These are phyloP conservation scores for Phanerochaete carnosa DNA, from an alignment of 768 basidiomycete species.

Conservation along the genomic window DNA sequence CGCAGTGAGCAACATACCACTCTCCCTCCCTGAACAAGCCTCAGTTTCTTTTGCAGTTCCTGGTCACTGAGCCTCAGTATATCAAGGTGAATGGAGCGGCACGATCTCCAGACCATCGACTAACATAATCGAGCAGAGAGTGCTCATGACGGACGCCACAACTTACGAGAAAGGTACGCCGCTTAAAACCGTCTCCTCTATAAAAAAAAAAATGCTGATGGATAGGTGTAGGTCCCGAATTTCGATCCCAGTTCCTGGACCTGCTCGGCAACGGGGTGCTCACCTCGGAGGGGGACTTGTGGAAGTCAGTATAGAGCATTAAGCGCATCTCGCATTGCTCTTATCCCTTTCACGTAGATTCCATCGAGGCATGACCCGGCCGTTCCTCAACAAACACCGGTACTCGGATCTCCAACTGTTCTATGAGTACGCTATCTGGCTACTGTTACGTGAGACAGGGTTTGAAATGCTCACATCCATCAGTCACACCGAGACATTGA, in stretches of 20 bases:
- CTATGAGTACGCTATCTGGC: too few species aligned
- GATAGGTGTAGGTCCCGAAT: constrained; percentile 9
- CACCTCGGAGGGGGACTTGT: constrained; percentile 39
- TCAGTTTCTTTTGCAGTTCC: constrained; percentile 27
- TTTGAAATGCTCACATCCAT: background rate
- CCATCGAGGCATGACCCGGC: constrained; percentile 40
- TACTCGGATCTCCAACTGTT: constrained; percentile 40
- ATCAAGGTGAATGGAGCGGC: constrained; percentile 31
- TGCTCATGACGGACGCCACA: constrained; percentile 35
- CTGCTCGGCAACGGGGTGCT: constrained; percentile 35
- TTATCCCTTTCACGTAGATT: constrained; percentile 30
- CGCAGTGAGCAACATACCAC: background rate
- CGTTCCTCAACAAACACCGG: constrained; percentile 39
- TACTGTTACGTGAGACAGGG: background rate
- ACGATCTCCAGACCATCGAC: background rate
- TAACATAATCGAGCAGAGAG: constrained; percentile 20
- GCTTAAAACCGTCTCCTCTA: background rate
- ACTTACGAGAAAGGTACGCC: constrained; percentile 33
- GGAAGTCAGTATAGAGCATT: constrained; percentile 32
- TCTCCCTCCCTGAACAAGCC: background rate
- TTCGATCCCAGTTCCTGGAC: constrained; percentile 14
- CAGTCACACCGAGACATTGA: background rate
- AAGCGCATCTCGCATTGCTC: background rate
- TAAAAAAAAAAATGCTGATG: background rate
- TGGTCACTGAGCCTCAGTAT: constrained; percentile 46